phyloP scores from a whole-genome alignment of 1,284 basidiomycete species.

The Fomitopsis schrenkii region DNA sequence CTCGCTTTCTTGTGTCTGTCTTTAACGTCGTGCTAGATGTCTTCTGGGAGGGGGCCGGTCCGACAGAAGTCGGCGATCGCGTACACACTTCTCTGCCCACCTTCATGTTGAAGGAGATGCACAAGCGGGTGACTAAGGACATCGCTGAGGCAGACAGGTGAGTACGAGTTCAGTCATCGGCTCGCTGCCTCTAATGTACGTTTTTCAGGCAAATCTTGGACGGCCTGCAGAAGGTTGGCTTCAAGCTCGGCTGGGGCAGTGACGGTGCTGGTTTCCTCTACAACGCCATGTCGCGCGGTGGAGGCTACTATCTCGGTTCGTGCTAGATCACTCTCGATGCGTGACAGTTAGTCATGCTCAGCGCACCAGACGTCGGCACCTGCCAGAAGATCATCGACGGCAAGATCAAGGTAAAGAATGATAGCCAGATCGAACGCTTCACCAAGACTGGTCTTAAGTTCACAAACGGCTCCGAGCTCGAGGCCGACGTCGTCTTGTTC shows the following conservation, averaged over 20 bases:
- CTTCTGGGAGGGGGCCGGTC: slow-evolving; percentile 47
- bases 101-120: slow-evolving; percentile 39
- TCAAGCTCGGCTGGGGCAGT: slow-evolving; percentile 51
- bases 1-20: background rate
- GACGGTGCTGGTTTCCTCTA: slow-evolving; percentile 50
- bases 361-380: slow-evolving; percentile 50
- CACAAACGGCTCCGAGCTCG: slow-evolving; percentile 57
- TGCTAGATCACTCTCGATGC: background rate
- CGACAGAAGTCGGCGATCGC: slow-evolving; percentile 49
- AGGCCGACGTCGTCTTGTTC: slow-evolving; percentile 67
- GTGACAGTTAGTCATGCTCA: background rate
- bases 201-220: slow-evolving; percentile 47
- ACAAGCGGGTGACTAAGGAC: slow-evolving; percentile 39
- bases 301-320: slow-evolving; percentile 42
- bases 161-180: slow-evolving; percentile 1
- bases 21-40: background rate
- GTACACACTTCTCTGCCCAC: slow-evolving; percentile 49
- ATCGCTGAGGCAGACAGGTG: slow-evolving; percentile 52
- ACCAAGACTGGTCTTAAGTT: slow-evolving; percentile 58
- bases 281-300: slow-evolving; percentile 34
- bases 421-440: slow-evolving; percentile 49
- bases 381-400: slow-evolving; percentile 63
- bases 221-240: slow-evolving; percentile 54
- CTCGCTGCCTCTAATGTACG: background rate
- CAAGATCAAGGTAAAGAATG: slow-evolving; percentile 73